These are phyloP conservation scores for Madurella mycetomatis DNA, from an alignment of 2,329 filamentous ascomycete species.

Conservation along the genomic window DNA sequence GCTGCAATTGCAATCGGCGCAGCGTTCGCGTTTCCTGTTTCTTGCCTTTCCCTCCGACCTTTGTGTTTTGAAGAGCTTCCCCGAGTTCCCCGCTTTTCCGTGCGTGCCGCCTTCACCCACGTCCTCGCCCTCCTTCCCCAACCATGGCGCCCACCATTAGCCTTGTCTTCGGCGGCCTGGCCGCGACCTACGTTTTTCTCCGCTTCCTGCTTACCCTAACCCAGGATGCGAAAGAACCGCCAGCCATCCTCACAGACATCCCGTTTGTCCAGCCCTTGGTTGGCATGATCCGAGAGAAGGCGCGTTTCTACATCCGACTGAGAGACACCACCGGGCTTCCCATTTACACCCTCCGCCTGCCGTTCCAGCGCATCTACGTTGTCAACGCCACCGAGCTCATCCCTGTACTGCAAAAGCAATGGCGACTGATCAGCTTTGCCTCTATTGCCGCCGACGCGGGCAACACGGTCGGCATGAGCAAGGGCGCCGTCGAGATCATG, in stretches of 20 bases:
- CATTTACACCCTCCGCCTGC: slow-evolving; percentile 28
- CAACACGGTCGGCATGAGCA: slow-evolving; percentile 26
- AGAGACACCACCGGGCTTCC: slow-evolving; percentile 16
- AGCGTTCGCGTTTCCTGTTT: no score
- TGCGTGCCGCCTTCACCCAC: no score
- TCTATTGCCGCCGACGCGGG: slow-evolving; percentile 24
- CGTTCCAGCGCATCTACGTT: slow-evolving; percentile 26
- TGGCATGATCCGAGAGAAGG: slow-evolving; percentile 22
- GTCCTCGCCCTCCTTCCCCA: no score
- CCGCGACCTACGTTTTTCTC: slow-evolving; percentile 24
- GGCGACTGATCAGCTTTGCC: slow-evolving; percentile 27
- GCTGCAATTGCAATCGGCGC: no score
- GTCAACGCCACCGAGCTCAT: slow-evolving; percentile 28
- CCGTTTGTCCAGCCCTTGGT: slow-evolving; percentile 27
- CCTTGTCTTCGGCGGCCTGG: slow-evolving; percentile 10
- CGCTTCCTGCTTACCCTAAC: slow-evolving; percentile 23
- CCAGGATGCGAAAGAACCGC: slow-evolving; percentile 26
- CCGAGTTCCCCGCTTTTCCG: no score
- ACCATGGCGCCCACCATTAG: slow-evolving; percentile 5
- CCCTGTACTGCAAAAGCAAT: slow-evolving; percentile 26
- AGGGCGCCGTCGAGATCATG: slow-evolving; percentile 23
- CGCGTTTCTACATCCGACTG: slow-evolving; percentile 5
- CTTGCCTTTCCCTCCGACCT: no score
- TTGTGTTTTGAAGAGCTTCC: no score
- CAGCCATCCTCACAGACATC: slow-evolving; percentile 20